Evolutionary conservation across 2,329 filamentous ascomycete genomes (phyloP).

Genomic region (Colletotrichum melonis): DNA sequence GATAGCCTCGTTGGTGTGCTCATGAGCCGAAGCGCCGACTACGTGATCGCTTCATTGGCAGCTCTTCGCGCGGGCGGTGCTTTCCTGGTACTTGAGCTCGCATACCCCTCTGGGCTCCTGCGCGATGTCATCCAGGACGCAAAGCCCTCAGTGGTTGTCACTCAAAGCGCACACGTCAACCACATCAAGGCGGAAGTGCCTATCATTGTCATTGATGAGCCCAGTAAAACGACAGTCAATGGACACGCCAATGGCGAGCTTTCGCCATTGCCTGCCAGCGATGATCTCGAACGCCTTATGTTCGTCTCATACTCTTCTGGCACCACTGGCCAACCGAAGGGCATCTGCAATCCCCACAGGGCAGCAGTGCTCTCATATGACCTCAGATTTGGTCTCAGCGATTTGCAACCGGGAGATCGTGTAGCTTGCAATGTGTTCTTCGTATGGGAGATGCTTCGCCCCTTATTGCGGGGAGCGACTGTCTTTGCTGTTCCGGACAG

Average conservation of each 20-base stretch:
- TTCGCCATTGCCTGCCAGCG: conserved; percentile 66
- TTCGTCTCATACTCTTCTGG: conserved; percentile 87
- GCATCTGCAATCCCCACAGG: conserved; percentile 82
- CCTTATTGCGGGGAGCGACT: conserved; percentile 79
- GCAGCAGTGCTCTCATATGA: conserved; percentile 81
- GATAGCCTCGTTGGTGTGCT: conserved; percentile 82
- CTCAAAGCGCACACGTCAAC: conserved; percentile 70
- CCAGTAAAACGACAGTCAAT: conserved; percentile 39
- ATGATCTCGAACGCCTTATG: conserved; percentile 78
- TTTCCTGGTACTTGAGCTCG: conserved; percentile 83
- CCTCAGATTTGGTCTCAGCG: conserved; percentile 76
- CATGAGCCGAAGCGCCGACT: conserved; percentile 79
- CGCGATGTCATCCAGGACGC: conserved; percentile 83
- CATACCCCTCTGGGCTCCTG: conserved; percentile 79
- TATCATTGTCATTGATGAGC: conserved; percentile 72
- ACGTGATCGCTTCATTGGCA: conserved; percentile 82
- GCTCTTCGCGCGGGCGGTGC: conserved; percentile 83
- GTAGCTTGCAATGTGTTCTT: conserved; percentile 93
- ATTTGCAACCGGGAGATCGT: conserved; percentile 77
- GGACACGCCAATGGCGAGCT: conserved; percentile 39
- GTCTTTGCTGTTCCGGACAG: conserved; percentile 81
- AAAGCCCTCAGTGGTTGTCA: conserved; percentile 76
- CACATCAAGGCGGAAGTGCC: conserved; percentile 74
- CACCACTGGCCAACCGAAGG: conserved; percentile 83
- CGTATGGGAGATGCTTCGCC: conserved; percentile 85